Conservation (phyloP, 306 rosid species). For the Sechiopsis laciniata region DNA sequence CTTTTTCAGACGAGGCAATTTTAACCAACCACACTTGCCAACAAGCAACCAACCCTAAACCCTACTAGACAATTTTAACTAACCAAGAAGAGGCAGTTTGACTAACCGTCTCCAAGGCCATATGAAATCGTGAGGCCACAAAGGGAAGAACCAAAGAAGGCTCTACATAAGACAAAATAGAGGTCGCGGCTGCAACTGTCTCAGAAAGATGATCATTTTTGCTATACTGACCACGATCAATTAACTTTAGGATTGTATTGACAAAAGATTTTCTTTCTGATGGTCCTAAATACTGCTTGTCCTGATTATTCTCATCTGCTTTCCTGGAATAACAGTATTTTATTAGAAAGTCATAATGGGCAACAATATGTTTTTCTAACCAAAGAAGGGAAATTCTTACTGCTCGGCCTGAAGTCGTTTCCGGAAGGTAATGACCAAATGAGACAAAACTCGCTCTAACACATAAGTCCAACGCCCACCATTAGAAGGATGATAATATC, state of each 20-base stretch:
- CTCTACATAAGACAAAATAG: constrained; percentile 86
- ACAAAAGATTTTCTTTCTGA: constrained; percentile 81
- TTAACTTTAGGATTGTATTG: constrained; percentile 66
- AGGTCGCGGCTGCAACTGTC: constrained; percentile 93
- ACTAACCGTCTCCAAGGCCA: constrained; percentile 99
- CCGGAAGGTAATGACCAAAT: constrained; percentile 79
- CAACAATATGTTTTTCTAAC: constrained; percentile 19
- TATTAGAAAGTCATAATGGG: constrained; percentile 34
- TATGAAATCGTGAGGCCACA: constrained; percentile 93
- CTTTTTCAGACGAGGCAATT: not conserved
- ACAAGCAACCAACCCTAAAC: too few species aligned
- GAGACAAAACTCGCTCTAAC: constrained; percentile 70
- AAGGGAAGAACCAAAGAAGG: constrained; percentile 89
- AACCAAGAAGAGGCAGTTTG: constrained; percentile 24
- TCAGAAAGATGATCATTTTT: constrained; percentile 92
- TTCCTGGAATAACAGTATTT: constrained; percentile 47
- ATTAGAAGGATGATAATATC: constrained; percentile 97
- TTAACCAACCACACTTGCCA: too few species aligned
- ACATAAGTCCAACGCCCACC: constrained; percentile 99
- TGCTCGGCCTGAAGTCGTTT: constrained; percentile 82
- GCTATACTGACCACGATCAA: constrained; percentile 99
- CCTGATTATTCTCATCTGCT: constrained; percentile 31
- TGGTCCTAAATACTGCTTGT: constrained; percentile 58
- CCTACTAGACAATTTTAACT: too few species aligned
- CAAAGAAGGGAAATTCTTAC: constrained; percentile 43